A percentile compares a stretch with the other conserved stretches of the same genome.
Evolutionary conservation across 352 stramenopile species (phyloP).

Genomic region (Phytopythium chamaehyphon): DNA sequence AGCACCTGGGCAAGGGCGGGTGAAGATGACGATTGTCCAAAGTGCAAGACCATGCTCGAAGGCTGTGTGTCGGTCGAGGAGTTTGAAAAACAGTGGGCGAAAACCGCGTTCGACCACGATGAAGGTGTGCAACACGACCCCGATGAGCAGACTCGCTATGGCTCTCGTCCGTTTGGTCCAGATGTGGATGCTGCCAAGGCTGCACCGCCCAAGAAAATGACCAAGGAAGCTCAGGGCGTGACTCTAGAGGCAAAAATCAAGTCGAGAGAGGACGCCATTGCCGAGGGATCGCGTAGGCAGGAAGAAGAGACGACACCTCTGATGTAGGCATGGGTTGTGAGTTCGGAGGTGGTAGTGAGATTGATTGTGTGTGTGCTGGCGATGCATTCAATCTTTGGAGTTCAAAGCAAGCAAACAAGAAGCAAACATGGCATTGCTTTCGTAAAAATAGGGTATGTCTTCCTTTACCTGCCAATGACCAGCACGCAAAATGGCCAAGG

Average conservation of each 20-base stretch:
- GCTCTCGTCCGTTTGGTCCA: constrained; percentile 26
- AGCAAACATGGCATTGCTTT: no score
- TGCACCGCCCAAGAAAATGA: constrained; percentile 11
- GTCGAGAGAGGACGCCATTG: constrained; percentile 50
- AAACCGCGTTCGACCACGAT: constrained; percentile 57
- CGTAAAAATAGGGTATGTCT: neutral
- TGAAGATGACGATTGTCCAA: constrained; percentile 49
- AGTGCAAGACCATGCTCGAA: constrained; percentile 34
- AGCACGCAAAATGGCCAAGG: neutral
- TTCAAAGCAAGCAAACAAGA: no score
- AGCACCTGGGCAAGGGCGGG: constrained; percentile 43
- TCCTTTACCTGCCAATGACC: constrained; percentile 2
- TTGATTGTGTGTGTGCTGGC: neutral
- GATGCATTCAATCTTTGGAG: no score
- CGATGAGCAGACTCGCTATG: constrained; percentile 20
- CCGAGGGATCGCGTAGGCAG: constrained; percentile 50
- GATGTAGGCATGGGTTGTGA: constrained; percentile 10
- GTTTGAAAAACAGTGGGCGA: constrained; percentile 62
- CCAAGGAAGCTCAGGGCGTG: constrained; percentile 15
- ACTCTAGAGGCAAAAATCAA: constrained; percentile 26
- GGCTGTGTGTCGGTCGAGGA: constrained; percentile 29
- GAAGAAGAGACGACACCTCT: constrained; percentile 66
- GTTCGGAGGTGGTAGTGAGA: neutral
- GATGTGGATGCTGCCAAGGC: constrained; percentile 29
- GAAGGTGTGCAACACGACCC: constrained; percentile 32